These are phyloP conservation scores for Vitis riparia DNA, from an alignment of 164 flowering plant species.

Conservation along the genomic window DNA sequence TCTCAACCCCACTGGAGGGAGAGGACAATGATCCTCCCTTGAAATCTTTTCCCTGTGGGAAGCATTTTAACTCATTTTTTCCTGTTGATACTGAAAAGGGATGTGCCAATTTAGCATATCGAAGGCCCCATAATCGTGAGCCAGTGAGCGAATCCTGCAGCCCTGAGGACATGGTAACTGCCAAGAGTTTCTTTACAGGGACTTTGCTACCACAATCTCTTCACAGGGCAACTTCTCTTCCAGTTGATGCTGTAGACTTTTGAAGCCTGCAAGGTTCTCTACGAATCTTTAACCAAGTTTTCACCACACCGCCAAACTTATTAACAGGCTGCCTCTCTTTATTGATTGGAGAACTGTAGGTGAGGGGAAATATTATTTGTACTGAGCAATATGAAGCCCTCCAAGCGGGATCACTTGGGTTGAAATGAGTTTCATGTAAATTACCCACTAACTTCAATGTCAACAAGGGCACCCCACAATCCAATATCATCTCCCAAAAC, in stretches of 20 bases:
- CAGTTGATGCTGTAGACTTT: slow-evolving; percentile 58
- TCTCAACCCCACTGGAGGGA: slow-evolving; percentile 11
- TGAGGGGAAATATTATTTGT: background rate
- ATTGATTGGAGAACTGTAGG: background rate
- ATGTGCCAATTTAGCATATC: slow-evolving; percentile 22
- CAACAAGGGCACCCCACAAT: background rate
- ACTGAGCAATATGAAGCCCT: background rate
- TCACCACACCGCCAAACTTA: too few relatives aligned
- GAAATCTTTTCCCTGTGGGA: slow-evolving; percentile 21
- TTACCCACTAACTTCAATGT: background rate
- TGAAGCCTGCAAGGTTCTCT: slow-evolving; percentile 6
- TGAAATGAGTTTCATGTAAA: background rate
- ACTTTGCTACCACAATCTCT: slow-evolving; percentile 51
- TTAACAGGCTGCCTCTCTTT: too few relatives aligned
- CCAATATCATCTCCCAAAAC: background rate
- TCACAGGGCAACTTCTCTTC: slow-evolving; percentile 67
- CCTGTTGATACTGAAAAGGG: slow-evolving; percentile 13
- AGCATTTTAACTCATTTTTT: slow-evolving; percentile 18
- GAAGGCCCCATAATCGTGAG: slow-evolving; percentile 24
- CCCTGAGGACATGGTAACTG: slow-evolving; percentile 47
- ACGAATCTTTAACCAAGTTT: too few relatives aligned
- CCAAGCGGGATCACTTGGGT: background rate
- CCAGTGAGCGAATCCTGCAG: slow-evolving; percentile 25
- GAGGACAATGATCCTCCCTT: slow-evolving; percentile 15
- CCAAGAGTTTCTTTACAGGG: slow-evolving; percentile 55